Base-by-base conservation (phyloP, 306 rosid genomes). In the Mimosa pudica region DNA sequence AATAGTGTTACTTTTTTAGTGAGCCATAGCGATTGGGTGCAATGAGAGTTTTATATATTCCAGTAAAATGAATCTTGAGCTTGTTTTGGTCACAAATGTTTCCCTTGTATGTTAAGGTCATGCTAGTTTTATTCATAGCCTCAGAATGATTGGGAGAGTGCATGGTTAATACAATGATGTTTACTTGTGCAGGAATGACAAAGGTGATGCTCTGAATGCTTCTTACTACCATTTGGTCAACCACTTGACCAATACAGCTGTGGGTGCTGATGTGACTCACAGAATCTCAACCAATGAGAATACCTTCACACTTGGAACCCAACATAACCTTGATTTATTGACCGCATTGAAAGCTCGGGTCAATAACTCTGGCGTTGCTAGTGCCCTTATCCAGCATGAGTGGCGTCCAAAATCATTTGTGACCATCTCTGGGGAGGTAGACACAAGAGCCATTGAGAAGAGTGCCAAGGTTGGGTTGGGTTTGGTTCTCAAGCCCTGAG, bases 321-420 rank as follows among this genome's bases (percentile, higher is more conserved):
- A 90, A 75, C 98, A 94, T 70, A 88, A 97, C 30, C 78, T 92
- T 70, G 98, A 94, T 74, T 90, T 91, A 32, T 84, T 94, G 91
- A 94, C 98, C 84, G 78, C 92, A 1, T 60, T 87, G 81, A 94
- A 94, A 83, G 97, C 89, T 17, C 91, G 97, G 0, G 89, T 89
- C 62, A 94, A 90, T 91, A 94, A 91, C 78, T 66, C 66, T 33
- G 98, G 97, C 71, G 87, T 68, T 85, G 93, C 89, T 16, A 92
- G 85, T 72, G 98, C 98, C 77, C 97, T 94, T 61, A 86, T 94
- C 85, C 98, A 91, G 93, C 97, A 94, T 2, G 97, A 94, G 84
- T 94, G 98, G 98, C 97, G 98, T n/a, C 97, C 98, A 61, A 94
- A 92, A 46, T 94, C 98, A 3, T 80, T 90, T 69, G 82, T 94